Conservation (phyloP, 768 basidiomycete genomes). For the Russula emetica region DNA sequence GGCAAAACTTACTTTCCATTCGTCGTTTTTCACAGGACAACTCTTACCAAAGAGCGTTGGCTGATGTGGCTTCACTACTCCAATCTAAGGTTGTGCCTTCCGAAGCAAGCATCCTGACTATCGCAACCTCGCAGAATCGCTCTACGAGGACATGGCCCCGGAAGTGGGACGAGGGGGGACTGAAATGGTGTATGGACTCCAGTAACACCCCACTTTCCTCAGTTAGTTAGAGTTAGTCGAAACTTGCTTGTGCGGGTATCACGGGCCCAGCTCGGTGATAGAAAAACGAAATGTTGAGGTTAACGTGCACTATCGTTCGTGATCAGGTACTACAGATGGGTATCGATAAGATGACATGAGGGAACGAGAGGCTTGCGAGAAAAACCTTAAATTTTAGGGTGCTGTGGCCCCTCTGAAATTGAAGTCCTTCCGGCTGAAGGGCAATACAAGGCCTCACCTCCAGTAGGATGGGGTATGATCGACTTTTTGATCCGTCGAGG, state of each 20-base stretch:
- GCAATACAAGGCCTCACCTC: background rate
- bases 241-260: background rate
- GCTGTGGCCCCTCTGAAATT: background rate
- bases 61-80: background rate
- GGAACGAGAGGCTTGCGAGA: no score
- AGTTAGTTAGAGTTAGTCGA: background rate
- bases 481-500: slow-evolving; percentile 5
- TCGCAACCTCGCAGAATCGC: background rate
- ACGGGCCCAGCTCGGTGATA: background rate
- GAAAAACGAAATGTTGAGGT: background rate
- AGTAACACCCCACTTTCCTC: background rate
- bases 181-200: background rate
- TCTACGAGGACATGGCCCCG: background rate
- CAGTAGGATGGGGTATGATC: background rate
- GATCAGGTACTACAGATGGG: background rate
- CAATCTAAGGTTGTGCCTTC: background rate
- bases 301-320: background rate
- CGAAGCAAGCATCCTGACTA: background rate
- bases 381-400: background rate
- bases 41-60: background rate
- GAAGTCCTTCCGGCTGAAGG: no score
- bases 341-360: background rate
- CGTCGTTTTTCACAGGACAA: no score
- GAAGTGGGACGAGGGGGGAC: background rate
- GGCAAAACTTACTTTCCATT: background rate